Percentiles rank a stretch among this genome's conserved stretches.
Evolutionary conservation across 148 eudicot genomes (phyloP).

Genomic region (Nepenthes mirabilis): DNA sequence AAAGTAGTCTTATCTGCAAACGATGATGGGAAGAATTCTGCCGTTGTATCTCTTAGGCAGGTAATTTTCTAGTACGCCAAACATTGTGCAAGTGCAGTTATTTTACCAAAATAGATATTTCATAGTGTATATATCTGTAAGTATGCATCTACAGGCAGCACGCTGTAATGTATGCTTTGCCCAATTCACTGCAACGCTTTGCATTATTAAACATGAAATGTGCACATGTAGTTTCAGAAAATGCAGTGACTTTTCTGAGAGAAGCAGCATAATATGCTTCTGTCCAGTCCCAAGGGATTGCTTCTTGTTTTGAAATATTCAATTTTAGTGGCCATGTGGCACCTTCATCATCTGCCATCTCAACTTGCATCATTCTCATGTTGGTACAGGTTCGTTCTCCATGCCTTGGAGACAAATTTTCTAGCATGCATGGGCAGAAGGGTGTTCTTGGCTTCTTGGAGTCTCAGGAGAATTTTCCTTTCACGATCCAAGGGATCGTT

Average conservation of each 20-base stretch:
- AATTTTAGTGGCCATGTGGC: too few relatives aligned
- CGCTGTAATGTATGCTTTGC: too few relatives aligned
- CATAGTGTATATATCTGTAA: background rate
- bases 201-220: too few relatives aligned
- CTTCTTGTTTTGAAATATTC: too few relatives aligned
- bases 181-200: too few relatives aligned
- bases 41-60: constrained; percentile 89
- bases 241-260: too few relatives aligned
- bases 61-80: constrained; percentile 17
- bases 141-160: too few relatives aligned
- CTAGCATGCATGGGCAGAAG: constrained; percentile 97
- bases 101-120: background rate
- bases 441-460: constrained; percentile 89
- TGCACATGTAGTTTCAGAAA: too few relatives aligned
- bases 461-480: constrained; percentile 82
- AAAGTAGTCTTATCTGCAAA: constrained; percentile 83
- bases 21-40: constrained; percentile 91
- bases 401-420: constrained; percentile 90
- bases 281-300: too few relatives aligned
- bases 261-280: too few relatives aligned
- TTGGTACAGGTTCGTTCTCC: constrained; percentile 71
- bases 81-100: background rate
- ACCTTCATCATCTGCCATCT: too few relatives aligned
- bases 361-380: background rate
- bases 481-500: constrained; percentile 87